Evolutionary conservation across 305 asterid genomes (phyloP).

Genomic region (Petunia hybrid): DNA sequence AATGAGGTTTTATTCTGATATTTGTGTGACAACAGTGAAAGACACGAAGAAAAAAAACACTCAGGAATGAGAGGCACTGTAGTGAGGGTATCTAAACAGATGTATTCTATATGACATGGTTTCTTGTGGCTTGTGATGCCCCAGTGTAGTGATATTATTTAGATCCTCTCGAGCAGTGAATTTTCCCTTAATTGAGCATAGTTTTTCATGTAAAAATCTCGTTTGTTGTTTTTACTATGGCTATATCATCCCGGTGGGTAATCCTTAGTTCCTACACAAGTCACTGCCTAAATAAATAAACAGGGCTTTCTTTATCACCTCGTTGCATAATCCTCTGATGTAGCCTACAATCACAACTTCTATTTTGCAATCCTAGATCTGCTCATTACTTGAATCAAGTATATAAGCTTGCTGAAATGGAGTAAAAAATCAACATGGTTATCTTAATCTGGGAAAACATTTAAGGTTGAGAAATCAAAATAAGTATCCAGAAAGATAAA

Average conservation of each 20-base stretch:
- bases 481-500: neutral
- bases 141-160: neutral
- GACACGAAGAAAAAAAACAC: neutral
- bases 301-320: conserved; percentile 48
- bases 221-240: neutral
- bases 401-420: conserved; percentile 60
- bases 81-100: neutral
- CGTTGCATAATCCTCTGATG: conserved; percentile 57
- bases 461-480: neutral
- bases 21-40: neutral
- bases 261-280: neutral
- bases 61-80: neutral
- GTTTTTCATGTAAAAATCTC: neutral
- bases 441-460: conserved; percentile 27
- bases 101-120: neutral
- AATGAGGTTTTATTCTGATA: neutral
- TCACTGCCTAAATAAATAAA: neutral
- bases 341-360: conserved; percentile 73
- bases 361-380: conserved; percentile 49
- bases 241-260: neutral
- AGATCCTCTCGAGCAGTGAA: neutral
- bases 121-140: neutral
- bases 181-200: neutral
- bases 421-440: conserved; percentile 24
- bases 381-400: conserved; percentile 43